phyloP scores from a whole-genome alignment of 2,329 filamentous ascomycete species.

The Pezicula radicicola region DNA sequence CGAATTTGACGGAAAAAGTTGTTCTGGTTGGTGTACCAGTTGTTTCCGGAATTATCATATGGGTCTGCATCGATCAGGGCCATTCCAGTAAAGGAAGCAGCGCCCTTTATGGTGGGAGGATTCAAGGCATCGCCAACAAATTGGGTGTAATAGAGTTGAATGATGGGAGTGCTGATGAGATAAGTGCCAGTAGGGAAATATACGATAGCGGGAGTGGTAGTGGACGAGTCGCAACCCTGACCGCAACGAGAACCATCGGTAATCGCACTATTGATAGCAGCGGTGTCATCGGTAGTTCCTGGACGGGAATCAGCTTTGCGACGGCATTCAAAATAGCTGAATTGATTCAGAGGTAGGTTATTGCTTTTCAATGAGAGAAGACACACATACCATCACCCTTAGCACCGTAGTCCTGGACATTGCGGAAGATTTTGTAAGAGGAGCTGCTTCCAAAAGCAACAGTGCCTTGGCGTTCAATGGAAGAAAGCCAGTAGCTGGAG shows the following conservation, averaged over 20 bases:
- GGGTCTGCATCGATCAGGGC: conserved; percentile 87
- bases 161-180: conserved; percentile 71
- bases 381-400: conserved; percentile 54
- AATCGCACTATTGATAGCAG: conserved; percentile 82
- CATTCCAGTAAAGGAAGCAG: conserved; percentile 73
- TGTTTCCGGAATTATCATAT: conserved; percentile 65
- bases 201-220: conserved; percentile 78
- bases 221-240: conserved; percentile 76
- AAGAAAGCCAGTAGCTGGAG: conserved; percentile 26
- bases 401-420: conserved; percentile 74
- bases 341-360: no score
- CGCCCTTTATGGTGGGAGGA: conserved; percentile 73
- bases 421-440: conserved; percentile 71
- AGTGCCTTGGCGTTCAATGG: conserved; percentile 27
- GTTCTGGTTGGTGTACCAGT: conserved; percentile 77
- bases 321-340: no score
- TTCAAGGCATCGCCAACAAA: conserved; percentile 77
- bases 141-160: conserved; percentile 91
- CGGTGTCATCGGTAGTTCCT: conserved; percentile 75
- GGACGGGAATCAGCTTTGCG: conserved; percentile 39
- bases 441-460: conserved; percentile 35
- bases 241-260: conserved; percentile 77
- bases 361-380: not conserved
- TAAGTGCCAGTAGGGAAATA: conserved; percentile 93
- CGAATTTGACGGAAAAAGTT: conserved; percentile 84